Evolutionary conservation across 2,329 filamentous ascomycete species (phyloP).

Genomic region (Albophoma yamanashiensis): DNA sequence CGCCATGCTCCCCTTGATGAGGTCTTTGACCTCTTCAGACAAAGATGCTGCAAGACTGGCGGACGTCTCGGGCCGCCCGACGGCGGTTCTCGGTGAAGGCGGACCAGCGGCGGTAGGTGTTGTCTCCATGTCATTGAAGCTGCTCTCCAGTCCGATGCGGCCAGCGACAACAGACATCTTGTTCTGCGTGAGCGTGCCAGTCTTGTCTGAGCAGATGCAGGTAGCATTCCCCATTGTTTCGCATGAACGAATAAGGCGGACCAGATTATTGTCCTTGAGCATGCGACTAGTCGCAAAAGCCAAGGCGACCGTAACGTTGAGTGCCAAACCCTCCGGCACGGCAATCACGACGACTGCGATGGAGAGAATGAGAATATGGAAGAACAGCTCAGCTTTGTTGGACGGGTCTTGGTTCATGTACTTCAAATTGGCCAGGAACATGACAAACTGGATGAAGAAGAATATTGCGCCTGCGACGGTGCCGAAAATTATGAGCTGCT

Average conservation of each 20-base stretch:
- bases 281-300: conserved; percentile 53
- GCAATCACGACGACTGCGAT: conserved; percentile 50
- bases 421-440: conserved; percentile 22
- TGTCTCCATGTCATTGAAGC: conserved; percentile 24
- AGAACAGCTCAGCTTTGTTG: conserved; percentile 44
- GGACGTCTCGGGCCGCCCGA: conserved; percentile 15
- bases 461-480: conserved; percentile 28
- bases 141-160: conserved; percentile 32
- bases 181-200: conserved; percentile 53
- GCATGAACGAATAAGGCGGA: conserved; percentile 46
- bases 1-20: conserved; percentile 29
- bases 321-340: conserved; percentile 48
- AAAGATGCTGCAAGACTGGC: conserved; percentile 18
- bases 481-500: conserved; percentile 51
- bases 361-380: conserved; percentile 46
- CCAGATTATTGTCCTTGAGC: conserved; percentile 52
- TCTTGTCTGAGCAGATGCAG: conserved; percentile 56
- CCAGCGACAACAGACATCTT: conserved; percentile 52
- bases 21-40: conserved; percentile 19
- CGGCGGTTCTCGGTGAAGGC: conserved; percentile 10
- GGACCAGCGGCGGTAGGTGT: conserved; percentile 8
- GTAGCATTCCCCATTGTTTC: conserved; percentile 57
- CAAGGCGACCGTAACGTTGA: conserved; percentile 50
- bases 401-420: conserved; percentile 27
- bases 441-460: conserved; percentile 29